Evolutionary conservation across 768 basidiomycete genomes (phyloP).

Genomic region (Lactifluus echinatus): DNA sequence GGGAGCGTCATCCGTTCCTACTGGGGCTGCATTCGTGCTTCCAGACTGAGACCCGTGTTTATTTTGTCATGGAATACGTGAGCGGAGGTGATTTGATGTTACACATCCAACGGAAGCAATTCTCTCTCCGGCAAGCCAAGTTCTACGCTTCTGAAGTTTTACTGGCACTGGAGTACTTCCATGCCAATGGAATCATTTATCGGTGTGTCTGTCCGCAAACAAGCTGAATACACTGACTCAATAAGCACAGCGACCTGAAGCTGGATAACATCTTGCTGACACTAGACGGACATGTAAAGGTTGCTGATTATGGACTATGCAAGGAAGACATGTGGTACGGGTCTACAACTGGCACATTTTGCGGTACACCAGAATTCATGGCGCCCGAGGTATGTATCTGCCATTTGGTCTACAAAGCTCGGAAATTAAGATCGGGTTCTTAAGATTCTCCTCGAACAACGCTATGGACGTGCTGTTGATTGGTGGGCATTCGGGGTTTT

Average conservation of each 20-base stretch:
- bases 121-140: conserved; percentile 96
- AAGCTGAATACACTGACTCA: not conserved
- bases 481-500: conserved; percentile 99
- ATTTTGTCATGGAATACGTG: conserved; percentile 99
- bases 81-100: conserved; percentile 99
- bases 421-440: not conserved
- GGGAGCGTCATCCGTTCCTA: conserved; percentile 95
- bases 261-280: conserved; percentile 97
- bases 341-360: conserved; percentile 95
- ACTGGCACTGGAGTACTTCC: conserved; percentile 95
- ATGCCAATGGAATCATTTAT: conserved; percentile 97
- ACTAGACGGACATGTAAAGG: conserved; percentile 95
- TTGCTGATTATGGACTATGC: conserved; percentile 97
- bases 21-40: conserved; percentile 97
- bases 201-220: conserved; percentile 45
- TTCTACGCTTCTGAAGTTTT: conserved; percentile 98
- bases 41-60: conserved; percentile 98
- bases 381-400: conserved; percentile 78
- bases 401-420: not conserved
- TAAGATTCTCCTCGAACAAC: conserved; percentile 97
- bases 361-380: conserved; percentile 99
- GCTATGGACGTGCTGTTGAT: conserved; percentile 96
- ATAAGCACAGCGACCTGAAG: conserved; percentile 74
- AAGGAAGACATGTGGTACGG: conserved; percentile 99
- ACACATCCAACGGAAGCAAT: conserved; percentile 98